Evolutionary conservation across 2,329 filamentous ascomycete species (phyloP).

Genomic region (Aureobasidium subglaciale): DNA sequence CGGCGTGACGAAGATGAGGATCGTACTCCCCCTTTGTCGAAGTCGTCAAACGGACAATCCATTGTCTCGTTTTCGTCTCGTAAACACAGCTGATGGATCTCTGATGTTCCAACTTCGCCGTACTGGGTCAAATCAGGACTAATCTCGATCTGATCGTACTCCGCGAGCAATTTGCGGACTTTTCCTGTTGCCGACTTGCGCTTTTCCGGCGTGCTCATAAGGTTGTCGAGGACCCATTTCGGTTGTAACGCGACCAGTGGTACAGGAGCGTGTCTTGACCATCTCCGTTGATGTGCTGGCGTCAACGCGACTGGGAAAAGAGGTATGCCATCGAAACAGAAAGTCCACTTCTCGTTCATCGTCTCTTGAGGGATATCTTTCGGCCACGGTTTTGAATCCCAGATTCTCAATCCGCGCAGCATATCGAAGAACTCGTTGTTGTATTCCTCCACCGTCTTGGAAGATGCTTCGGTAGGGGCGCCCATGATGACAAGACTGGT

Average conservation of each 20-base stretch:
- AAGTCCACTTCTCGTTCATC: conserved; percentile 18
- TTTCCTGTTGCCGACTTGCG: conserved; percentile 18
- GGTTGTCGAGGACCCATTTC: conserved; percentile 20
- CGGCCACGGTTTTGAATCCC: conserved; percentile 19
- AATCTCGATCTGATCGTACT: conserved; percentile 19
- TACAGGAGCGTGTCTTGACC: conserved; percentile 19
- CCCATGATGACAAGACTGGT: conserved; percentile 21
- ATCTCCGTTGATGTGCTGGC: conserved; percentile 19
- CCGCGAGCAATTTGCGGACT: conserved; percentile 19
- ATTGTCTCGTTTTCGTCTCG: conserved; percentile 18
- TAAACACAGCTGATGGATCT: conserved; percentile 20
- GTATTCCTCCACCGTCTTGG: conserved; percentile 19
- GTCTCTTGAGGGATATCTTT: conserved; percentile 19
- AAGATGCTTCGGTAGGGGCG: conserved; percentile 18
- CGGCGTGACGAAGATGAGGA: conserved; percentile 7
- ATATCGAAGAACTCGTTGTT: conserved; percentile 20
- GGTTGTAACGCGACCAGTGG: conserved; percentile 19
- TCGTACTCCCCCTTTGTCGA: conserved; percentile 17
- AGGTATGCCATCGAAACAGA: conserved; percentile 19
- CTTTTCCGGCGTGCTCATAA: conserved; percentile 19
- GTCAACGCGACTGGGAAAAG: conserved; percentile 20
- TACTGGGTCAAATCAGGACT: conserved; percentile 19
- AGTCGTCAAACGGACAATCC: conserved; percentile 19
- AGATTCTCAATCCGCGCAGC: conserved; percentile 19
- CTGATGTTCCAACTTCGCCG: conserved; percentile 18